Evolutionary conservation across 495 filamentous ascomycete genomes (phyloP).

Genomic region (Trichoderma asperelloides): DNA sequence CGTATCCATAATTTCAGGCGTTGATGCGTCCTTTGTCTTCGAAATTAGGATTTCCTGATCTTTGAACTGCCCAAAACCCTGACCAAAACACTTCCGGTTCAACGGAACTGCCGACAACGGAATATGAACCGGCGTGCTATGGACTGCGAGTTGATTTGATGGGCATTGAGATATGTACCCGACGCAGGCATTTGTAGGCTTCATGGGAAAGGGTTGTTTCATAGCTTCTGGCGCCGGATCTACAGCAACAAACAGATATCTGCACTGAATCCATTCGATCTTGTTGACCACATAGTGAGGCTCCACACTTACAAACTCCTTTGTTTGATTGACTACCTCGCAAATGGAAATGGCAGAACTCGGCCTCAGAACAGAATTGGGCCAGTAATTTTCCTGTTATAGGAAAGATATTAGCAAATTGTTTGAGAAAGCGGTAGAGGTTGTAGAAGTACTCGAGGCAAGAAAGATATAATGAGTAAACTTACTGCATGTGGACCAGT

Average conservation of each 20-base stretch:
- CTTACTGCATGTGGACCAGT: background rate
- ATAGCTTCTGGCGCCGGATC: background rate
- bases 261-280: constrained; percentile 82
- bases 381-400: constrained; percentile 40
- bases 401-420: background rate
- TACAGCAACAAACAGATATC: constrained; percentile 69
- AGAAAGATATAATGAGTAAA: background rate
- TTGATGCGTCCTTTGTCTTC: too few relatives aligned
- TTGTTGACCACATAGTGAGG: constrained; percentile 68
- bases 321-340: constrained; percentile 74
- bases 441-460: too few relatives aligned
- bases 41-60: too few relatives aligned
- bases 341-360: constrained; percentile 62
- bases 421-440: background rate
- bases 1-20: too few relatives aligned
- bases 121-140: constrained; percentile 11
- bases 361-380: constrained; percentile 52
- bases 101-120: constrained; percentile 23
- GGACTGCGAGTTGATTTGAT: background rate
- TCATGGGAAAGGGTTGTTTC: background rate
- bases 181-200: constrained; percentile 15
- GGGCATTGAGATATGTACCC: constrained; percentile 17
- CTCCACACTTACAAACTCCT: constrained; percentile 42
- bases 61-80: background rate
- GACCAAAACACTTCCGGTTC: background rate